Evolutionary conservation across 176 grass and related monocot genomes (phyloP).

Genomic region (Aegilops bicornis): DNA sequence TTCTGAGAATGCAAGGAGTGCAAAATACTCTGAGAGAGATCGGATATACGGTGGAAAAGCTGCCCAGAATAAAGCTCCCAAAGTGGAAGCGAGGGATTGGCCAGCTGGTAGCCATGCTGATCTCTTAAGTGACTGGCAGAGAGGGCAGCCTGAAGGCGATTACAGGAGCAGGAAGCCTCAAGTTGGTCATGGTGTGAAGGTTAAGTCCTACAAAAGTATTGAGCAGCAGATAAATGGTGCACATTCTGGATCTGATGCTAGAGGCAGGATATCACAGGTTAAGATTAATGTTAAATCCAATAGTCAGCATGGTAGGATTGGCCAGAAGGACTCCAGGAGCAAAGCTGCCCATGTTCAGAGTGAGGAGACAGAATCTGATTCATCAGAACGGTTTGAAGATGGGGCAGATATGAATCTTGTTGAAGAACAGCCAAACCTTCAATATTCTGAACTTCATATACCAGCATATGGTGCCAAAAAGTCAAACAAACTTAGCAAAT

Average conservation of each 20-base stretch:
- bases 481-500: conserved; percentile 37
- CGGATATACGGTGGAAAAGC: conserved; percentile 41
- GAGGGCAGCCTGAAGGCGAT: conserved; percentile 34
- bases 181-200: conserved; percentile 39
- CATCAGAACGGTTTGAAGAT: conserved; percentile 63
- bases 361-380: conserved; percentile 90
- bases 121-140: conserved; percentile 54
- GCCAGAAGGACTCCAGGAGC: conserved; percentile 45
- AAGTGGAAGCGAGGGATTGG: conserved; percentile 39
- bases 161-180: conserved; percentile 44
- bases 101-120: conserved; percentile 28
- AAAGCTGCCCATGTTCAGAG: conserved; percentile 49
- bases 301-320: conserved; percentile 34
- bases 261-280: conserved; percentile 40
- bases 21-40: conserved; percentile 59
- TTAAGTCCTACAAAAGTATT: conserved; percentile 50
- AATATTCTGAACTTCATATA: conserved; percentile 29
- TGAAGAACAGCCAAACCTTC: conserved; percentile 25
- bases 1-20: conserved; percentile 41
- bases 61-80: conserved; percentile 34
- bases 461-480: conserved; percentile 47
- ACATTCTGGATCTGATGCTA: conserved; percentile 35
- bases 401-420: conserved; percentile 30
- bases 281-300: conserved; percentile 44
- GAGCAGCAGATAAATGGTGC: conserved; percentile 40